Conservation (phyloP, 2,329 filamentous ascomycete species). For the Simplicillium sp. region DNA sequence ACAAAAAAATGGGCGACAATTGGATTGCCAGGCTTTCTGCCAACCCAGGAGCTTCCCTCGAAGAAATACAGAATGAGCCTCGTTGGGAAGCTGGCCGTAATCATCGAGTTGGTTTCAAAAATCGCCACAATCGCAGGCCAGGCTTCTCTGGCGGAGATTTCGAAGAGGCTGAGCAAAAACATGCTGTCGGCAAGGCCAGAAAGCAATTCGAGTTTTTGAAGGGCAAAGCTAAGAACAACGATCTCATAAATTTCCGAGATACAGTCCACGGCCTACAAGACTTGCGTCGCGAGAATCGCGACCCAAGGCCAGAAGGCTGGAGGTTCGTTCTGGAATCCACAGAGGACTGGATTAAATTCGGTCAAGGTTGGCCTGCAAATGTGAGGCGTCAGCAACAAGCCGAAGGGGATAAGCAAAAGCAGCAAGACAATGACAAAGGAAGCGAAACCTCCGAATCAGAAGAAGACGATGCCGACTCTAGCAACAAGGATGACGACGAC, state of each 20-base stretch:
- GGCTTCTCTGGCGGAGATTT: conserved; percentile 12
- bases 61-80: conserved; percentile 30
- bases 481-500: conserved; percentile 7
- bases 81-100: conserved; percentile 26
- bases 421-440: conserved; percentile 9
- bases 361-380: conserved; percentile 38
- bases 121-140: conserved; percentile 21
- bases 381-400: conserved; percentile 15
- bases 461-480: conserved; percentile 12
- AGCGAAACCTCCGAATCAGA: conserved; percentile 9
- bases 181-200: conserved; percentile 3
- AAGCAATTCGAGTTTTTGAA: conserved; percentile 2
- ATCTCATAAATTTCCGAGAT: conserved; percentile 26
- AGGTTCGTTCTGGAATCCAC: conserved; percentile 36
- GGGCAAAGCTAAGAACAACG: not conserved
- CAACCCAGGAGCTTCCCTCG: conserved; percentile 24
- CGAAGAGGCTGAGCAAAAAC: not conserved
- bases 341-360: conserved; percentile 37
- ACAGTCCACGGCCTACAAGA: conserved; percentile 22
- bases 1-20: not conserved
- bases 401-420: conserved; percentile 6
- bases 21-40: not conserved
- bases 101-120: conserved; percentile 28
- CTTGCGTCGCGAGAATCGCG: conserved; percentile 30
- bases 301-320: conserved; percentile 36